Evolutionary conservation across 495 filamentous ascomycete species (phyloP).

Genomic region (Podospora anserina): DNA sequence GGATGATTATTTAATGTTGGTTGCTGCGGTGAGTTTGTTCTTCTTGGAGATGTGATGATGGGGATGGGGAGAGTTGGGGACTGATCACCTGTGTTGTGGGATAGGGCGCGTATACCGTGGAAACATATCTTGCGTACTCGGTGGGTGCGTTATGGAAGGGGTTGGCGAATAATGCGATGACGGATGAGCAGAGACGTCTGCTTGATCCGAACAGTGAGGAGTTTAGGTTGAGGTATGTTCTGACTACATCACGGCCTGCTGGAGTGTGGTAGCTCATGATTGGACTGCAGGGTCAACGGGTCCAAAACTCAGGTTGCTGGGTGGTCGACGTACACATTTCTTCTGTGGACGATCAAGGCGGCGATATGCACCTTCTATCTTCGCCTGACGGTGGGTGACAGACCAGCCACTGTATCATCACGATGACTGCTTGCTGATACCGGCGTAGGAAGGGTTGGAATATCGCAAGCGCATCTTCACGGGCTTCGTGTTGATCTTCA

Average conservation of each 20-base stretch:
- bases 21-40: constrained; percentile 47
- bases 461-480: constrained; percentile 50
- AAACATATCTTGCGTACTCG: constrained; percentile 34
- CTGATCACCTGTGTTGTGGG: neutral
- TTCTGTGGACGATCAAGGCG: constrained; percentile 58
- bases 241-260: neutral
- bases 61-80: no score
- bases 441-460: constrained; percentile 42
- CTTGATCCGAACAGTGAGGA: constrained; percentile 48
- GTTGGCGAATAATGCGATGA: constrained; percentile 61
- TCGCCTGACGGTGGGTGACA: constrained; percentile 51
- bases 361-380: constrained; percentile 60
- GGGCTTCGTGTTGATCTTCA: constrained; percentile 50
- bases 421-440: neutral
- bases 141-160: constrained; percentile 46
- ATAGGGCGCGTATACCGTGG: constrained; percentile 27
- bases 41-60: no score
- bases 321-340: constrained; percentile 56
- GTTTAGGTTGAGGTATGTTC: constrained; percentile 39
- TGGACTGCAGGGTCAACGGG: constrained; percentile 45
- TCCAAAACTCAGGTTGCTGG: constrained; percentile 59
- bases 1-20: constrained; percentile 60
- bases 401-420: neutral
- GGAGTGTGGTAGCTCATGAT: neutral
- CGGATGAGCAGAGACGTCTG: constrained; percentile 44